A percentile compares a stretch with the other conserved stretches of the same genome.
These are phyloP conservation scores for Boletus reticulatus DNA, from an alignment of 768 basidiomycete genomes.

Conservation along the genomic window DNA sequence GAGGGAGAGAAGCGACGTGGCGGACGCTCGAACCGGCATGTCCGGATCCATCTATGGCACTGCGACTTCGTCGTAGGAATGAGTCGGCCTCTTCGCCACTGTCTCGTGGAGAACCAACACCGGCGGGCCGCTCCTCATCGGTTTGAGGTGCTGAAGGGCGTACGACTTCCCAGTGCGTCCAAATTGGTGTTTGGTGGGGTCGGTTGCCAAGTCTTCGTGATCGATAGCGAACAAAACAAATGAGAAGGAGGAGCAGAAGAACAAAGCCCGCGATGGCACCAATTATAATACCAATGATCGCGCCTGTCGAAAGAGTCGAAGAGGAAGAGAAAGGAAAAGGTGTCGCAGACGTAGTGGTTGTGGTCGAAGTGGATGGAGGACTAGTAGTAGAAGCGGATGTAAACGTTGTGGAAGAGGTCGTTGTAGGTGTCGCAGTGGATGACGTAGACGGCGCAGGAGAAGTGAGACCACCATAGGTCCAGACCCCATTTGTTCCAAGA, in stretches of 20 bases:
- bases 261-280: slow-evolving; percentile 57
- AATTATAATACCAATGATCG: slow-evolving; percentile 37
- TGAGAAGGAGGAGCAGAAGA: slow-evolving; percentile 48
- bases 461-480: slow-evolving; percentile 74
- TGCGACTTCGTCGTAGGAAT: slow-evolving; percentile 47
- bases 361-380: slow-evolving; percentile 23
- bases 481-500: slow-evolving; percentile 56
- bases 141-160: slow-evolving; percentile 21
- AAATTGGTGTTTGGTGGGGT: slow-evolving; percentile 29
- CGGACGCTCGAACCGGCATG: slow-evolving; percentile 13
- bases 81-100: slow-evolving; percentile 72
- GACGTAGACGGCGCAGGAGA: slow-evolving; percentile 48
- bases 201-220: slow-evolving; percentile 15
- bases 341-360: slow-evolving; percentile 27
- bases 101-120: slow-evolving; percentile 66
- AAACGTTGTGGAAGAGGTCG: slow-evolving; percentile 14
- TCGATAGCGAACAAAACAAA: slow-evolving; percentile 34
- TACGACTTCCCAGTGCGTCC: slow-evolving; percentile 47
- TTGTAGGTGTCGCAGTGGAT: slow-evolving; percentile 25
- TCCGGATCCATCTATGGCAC: slow-evolving; percentile 17
- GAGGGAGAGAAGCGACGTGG: slow-evolving; percentile 28
- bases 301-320: slow-evolving; percentile 30
- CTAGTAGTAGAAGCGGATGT: slow-evolving; percentile 28
- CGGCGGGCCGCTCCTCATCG: slow-evolving; percentile 40
- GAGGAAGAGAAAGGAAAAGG: slow-evolving; percentile 25